phyloP scores from a whole-genome alignment of 345 rosid genomes.

The Syzygium jambos region DNA sequence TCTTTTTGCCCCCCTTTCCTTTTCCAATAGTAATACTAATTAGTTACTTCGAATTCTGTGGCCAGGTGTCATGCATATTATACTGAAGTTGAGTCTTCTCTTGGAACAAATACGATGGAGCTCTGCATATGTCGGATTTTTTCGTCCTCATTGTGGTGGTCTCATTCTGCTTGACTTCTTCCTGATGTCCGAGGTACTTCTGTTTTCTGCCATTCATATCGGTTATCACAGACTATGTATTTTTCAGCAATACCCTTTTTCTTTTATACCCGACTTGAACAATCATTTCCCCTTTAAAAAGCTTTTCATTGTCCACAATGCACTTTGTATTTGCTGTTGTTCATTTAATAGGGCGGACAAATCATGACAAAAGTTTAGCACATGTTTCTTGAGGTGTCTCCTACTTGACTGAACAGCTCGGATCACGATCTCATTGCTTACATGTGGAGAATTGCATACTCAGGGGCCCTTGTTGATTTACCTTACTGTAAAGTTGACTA shows the following conservation, averaged over 20 bases:
- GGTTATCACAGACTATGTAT: not conserved
- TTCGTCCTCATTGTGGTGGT: not conserved
- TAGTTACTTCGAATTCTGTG: not conserved
- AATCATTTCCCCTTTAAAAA: not conserved
- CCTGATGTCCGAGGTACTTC: not conserved
- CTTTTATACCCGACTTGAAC: not conserved
- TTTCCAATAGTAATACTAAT: not conserved
- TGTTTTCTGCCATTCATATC: not conserved
- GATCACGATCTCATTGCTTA: not conserved
- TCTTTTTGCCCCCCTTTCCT: not conserved
- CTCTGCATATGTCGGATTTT: not conserved
- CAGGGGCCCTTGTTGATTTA: not conserved
- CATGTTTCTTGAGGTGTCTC: not conserved
- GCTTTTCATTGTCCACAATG: not conserved
- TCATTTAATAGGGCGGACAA: not conserved
- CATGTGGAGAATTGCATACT: not conserved
- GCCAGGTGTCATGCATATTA: not conserved
- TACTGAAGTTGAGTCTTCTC: not conserved
- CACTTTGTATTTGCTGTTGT: not conserved
- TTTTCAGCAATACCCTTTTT: not conserved
- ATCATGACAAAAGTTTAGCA: not conserved
- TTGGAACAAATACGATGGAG: not conserved
- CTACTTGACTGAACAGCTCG: not conserved
- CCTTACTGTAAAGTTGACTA: not conserved
- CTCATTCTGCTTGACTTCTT: not conserved